Evolutionary conservation across 1,139 yeast genomes (phyloP), one percentile per base, ranked within the genome.

Genomic region (Pichia terricola): DNA sequence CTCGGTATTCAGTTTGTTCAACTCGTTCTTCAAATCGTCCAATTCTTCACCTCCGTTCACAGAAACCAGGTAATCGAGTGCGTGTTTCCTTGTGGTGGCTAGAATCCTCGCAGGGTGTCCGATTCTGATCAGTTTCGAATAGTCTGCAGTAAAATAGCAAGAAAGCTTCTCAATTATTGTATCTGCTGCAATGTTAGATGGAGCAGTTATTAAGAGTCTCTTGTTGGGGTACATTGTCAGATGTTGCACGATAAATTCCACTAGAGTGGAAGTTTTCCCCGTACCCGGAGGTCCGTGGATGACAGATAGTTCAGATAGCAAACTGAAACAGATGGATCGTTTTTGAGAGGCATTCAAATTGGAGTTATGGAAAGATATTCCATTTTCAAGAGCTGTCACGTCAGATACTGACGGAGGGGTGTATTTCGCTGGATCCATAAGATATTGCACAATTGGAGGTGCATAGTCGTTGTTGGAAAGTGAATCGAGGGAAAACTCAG

Each of bases 171-270:
- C 97, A 41, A 88, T 64, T 31, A 91, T 84, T 0, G 95, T 91
- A 61, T 91, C 97, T 0, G 88, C 96, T 0, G 96, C 80, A n/a
- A 88, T 81, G 59, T 91, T 91, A 0, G 97, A 89, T 0, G 97
- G 95, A 0, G 96, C 97, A 65, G 97, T 89, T 0, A 91, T 94
- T 37, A 91, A 67, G 0, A 91, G 81, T 42, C 91, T 68, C 7
- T 79, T 78, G 7, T 40, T 31, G 4, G 48, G 45, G 31, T 61
- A 59, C 11, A 66, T 65, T 16, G 67, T 68, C 0, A 81, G 73
- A 45, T 87, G 65, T 57, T 89, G 96, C 41, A 83, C 75, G 36
- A 88, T 81, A 9, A 86, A 65, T 56, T 91, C 97, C n/a, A 89
- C 78, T 7, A 91, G 56, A 0, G 97, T 89, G 50, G 81, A 81